These are phyloP conservation scores for Trichophyton verrucosum DNA, from an alignment of 2,329 filamentous ascomycete genomes.

Conservation along the genomic window DNA sequence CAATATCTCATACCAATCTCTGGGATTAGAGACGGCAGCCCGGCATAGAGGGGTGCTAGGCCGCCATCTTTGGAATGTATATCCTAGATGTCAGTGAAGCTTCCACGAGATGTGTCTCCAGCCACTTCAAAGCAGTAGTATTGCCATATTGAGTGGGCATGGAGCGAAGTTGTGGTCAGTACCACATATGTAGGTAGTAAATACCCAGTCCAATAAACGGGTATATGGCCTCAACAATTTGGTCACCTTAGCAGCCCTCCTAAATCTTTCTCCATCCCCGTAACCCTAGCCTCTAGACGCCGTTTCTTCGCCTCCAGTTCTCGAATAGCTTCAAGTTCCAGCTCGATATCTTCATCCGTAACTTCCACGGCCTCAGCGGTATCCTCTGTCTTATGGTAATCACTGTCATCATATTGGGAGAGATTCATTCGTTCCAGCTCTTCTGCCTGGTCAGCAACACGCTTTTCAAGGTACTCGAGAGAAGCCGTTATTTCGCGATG, in stretches of 20 bases:
- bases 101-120: not conserved
- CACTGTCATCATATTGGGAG: slow-evolving; percentile 43
- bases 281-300: slow-evolving; percentile 50
- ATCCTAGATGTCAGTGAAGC: not conserved
- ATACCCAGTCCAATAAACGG: not conserved
- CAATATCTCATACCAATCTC: too few species aligned
- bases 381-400: slow-evolving; percentile 25
- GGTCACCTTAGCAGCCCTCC: slow-evolving; percentile 9
- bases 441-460: slow-evolving; percentile 62
- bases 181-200: not conserved
- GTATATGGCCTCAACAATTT: not conserved
- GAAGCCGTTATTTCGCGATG: slow-evolving; percentile 61
- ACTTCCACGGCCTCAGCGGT: slow-evolving; percentile 15
- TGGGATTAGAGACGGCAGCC: too few species aligned
- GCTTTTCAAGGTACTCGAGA: slow-evolving; percentile 65
- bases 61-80: not conserved
- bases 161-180: not conserved
- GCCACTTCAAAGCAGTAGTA: not conserved
- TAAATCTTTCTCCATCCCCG: slow-evolving; percentile 45
- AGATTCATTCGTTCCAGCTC: slow-evolving; percentile 61
- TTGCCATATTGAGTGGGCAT: not conserved
- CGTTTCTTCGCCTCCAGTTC: slow-evolving; percentile 53
- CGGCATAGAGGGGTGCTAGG: too few species aligned
- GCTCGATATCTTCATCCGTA: slow-evolving; percentile 33
- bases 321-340: slow-evolving; percentile 43